A percentile compares a stretch with the other conserved stretches of the same genome.
phyloP scores from a whole-genome alignment of 257 asterid species.

The Euphrasia confusa region DNA sequence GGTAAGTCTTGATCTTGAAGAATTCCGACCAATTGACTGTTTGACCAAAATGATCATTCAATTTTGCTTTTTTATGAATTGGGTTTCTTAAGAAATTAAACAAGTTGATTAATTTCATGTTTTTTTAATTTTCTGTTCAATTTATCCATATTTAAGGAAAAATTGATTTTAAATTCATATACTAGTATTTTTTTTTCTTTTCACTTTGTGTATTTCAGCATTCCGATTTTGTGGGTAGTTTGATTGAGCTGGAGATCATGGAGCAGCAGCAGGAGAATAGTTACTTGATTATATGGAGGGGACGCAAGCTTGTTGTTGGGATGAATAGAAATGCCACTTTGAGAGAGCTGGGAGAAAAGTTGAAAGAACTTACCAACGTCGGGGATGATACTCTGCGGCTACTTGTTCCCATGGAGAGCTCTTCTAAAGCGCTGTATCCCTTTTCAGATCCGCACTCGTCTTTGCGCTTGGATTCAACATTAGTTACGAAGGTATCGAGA shows the following conservation, averaged over 20 bases:
- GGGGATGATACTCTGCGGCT: constrained; percentile 67
- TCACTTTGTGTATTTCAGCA: background rate
- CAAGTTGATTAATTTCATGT: no score
- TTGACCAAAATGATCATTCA: no score
- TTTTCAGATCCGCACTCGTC: constrained; percentile 69
- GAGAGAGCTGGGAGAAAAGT: constrained; percentile 69
- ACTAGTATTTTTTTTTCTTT: background rate
- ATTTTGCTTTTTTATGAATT: no score
- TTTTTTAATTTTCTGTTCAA: background rate
- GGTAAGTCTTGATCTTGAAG: no score
- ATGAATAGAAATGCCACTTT: constrained; percentile 47
- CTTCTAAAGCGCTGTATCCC: constrained; percentile 64
- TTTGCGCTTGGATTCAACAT: constrained; percentile 47
- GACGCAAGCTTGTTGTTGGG: constrained; percentile 48
- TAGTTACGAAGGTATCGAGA: constrained; percentile 49
- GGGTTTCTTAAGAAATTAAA: no score
- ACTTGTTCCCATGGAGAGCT: constrained; percentile 58
- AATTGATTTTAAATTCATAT: background rate
- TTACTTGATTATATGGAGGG: constrained; percentile 69
- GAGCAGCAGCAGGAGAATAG: constrained; percentile 38
- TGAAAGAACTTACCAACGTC: constrained; percentile 63
- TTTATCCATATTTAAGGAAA: background rate
- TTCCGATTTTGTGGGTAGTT: constrained; percentile 8
- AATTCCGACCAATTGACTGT: no score
- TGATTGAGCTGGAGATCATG: constrained; percentile 40